phyloP scores from a whole-genome alignment of 441 rosid genomes.

The Populus trichocarpa region DNA sequence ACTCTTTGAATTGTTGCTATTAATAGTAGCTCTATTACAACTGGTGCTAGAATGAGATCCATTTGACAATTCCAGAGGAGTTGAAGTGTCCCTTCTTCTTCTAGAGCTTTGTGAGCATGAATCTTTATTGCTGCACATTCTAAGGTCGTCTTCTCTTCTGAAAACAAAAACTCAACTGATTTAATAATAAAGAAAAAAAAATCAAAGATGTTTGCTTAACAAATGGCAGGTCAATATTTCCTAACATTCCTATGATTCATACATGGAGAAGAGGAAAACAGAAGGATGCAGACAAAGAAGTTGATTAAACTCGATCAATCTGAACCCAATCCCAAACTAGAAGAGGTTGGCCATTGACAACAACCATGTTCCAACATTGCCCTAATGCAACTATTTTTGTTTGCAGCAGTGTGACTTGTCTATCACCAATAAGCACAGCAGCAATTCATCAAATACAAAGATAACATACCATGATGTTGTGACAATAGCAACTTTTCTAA shows the following conservation, averaged over 20 bases:
- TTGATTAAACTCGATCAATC: not conserved
- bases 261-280: not conserved
- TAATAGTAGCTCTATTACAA: conserved; percentile 11
- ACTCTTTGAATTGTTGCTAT: conserved; percentile 22
- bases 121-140: not conserved
- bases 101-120: not conserved
- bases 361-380: not conserved
- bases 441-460: not conserved
- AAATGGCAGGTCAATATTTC: not conserved
- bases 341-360: not conserved
- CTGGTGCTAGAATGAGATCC: conserved; percentile 13
- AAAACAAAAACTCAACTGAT: not conserved
- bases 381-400: not conserved
- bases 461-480: not conserved
- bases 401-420: not conserved
- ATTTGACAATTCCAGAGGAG: conserved; percentile 5
- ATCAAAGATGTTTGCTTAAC: not conserved
- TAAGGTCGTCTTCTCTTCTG: conserved; percentile 7
- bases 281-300: not conserved
- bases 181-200: not conserved
- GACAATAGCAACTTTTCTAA: not conserved
- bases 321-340: not conserved
- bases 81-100: conserved; percentile 2
- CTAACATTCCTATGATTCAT: not conserved
- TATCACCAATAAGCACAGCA: not conserved